phyloP scores from a whole-genome alignment of 805 yeast genomes.

The Metschnikowia anglica region DNA sequence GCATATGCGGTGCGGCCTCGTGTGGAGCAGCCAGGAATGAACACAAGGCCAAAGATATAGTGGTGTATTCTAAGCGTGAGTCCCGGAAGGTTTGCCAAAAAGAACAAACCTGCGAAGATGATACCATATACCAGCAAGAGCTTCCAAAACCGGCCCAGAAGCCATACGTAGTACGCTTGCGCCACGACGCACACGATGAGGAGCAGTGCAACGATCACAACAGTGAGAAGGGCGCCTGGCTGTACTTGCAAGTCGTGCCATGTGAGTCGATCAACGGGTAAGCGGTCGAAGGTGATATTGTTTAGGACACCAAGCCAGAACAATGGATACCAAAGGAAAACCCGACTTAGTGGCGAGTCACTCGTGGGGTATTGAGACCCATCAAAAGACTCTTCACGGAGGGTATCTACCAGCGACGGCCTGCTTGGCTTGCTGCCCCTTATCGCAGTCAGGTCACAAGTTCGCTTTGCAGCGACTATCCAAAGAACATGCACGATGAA shows the following conservation, averaged over 20 bases:
- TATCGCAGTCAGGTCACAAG: conserved; percentile 32
- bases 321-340: conserved; percentile 69
- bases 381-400: background rate
- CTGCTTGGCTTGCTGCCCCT: conserved; percentile 1
- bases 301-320: conserved; percentile 85
- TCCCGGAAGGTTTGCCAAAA: conserved; percentile 50
- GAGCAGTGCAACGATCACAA: conserved; percentile 47
- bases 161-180: conserved; percentile 82
- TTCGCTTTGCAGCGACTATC: conserved; percentile 51
- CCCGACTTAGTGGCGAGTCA: conserved; percentile 42
- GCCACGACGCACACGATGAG: conserved; percentile 55
- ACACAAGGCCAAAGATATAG: conserved; percentile 68
- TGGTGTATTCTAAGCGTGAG: conserved; percentile 77
- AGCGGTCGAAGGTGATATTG: conserved; percentile 81
- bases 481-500: conserved; percentile 73
- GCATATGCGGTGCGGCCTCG: conserved; percentile 66
- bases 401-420: conserved; percentile 8
- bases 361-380: background rate
- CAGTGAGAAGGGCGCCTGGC: conserved; percentile 74
- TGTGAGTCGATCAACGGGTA: conserved; percentile 86
- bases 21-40: conserved; percentile 83
- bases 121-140: conserved; percentile 60
- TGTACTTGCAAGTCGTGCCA: conserved; percentile 66
- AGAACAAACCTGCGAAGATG: conserved; percentile 37
- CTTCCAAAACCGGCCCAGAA: conserved; percentile 62